Percentiles rank a stretch among this genome's conserved stretches.
Evolutionary conservation across 2,329 filamentous ascomycete genomes (phyloP).

Genomic region (Aureobasidium sp.): DNA sequence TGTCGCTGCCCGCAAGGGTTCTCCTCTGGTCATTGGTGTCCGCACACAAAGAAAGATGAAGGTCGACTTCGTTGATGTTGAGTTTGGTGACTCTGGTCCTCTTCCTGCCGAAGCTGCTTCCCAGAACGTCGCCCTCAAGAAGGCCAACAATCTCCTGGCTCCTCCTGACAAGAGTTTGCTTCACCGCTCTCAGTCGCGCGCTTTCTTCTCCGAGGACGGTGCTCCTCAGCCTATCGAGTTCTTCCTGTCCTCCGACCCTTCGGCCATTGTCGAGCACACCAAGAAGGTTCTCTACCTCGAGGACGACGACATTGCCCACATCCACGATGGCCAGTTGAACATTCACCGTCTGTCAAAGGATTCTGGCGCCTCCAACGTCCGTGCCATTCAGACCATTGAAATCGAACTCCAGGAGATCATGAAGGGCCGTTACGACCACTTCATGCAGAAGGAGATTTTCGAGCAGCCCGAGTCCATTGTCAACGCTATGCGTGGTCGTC

Average conservation of each 20-base stretch:
- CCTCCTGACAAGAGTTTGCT: conserved; percentile 96
- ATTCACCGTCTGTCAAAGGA: conserved; percentile 97
- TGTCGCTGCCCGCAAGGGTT: conserved; percentile 96
- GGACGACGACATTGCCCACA: conserved; percentile 99
- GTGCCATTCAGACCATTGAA: conserved; percentile 96
- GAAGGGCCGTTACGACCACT: conserved; percentile 99
- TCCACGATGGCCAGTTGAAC: conserved; percentile 97
- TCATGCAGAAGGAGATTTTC: conserved; percentile 99
- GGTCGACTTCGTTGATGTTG: conserved; percentile 99
- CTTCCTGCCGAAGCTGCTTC: conserved; percentile 90
- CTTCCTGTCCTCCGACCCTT: conserved; percentile 97
- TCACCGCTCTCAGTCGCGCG: conserved; percentile 95
- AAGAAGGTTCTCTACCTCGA: conserved; percentile 99
- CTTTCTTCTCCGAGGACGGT: conserved; percentile 97
- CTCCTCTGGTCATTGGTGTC: conserved; percentile 92
- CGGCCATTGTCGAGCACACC: conserved; percentile 97
- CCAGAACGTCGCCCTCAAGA: conserved; percentile 95
- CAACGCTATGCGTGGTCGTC: conserved; percentile 99
- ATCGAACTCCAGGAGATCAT: conserved; percentile 99
- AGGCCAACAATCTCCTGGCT: conserved; percentile 61
- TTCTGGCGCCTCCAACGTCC: conserved; percentile 92
- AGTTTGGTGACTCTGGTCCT: conserved; percentile 83
- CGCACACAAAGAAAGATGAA: conserved; percentile 99
- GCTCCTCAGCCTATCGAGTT: conserved; percentile 97
- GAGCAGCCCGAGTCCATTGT: conserved; percentile 98